Conservation (phyloP, 1,139 yeast genomes). For the Spathaspora sp. region DNA sequence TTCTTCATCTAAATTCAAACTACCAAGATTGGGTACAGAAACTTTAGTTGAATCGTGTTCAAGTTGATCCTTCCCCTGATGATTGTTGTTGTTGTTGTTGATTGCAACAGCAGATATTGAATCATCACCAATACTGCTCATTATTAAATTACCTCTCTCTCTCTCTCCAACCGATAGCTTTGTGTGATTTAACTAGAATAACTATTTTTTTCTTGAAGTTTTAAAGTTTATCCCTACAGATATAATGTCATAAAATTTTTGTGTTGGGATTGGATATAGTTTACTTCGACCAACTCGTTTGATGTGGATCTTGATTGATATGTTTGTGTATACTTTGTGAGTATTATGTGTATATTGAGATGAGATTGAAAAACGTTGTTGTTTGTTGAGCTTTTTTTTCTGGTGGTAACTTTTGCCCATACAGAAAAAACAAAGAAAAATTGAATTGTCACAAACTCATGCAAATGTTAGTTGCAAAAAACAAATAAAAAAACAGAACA, state of each 20-base stretch:
- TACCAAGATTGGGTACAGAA: slow-evolving; percentile 15
- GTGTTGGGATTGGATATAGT: neutral
- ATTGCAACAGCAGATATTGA: slow-evolving; percentile 5
- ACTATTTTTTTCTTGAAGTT: too few species aligned
- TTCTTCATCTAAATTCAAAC: slow-evolving; percentile 27
- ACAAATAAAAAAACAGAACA: too few species aligned
- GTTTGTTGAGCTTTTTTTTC: neutral
- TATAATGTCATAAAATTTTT: neutral
- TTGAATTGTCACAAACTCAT: neutral
- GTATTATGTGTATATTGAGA: neutral
- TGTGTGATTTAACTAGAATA: neutral
- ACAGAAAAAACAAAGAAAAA: neutral
- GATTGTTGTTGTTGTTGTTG: neutral
- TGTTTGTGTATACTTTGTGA: neutral
- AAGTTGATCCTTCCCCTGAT: neutral
- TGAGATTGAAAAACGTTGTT: slow-evolving; percentile 1
- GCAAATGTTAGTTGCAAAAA: neutral
- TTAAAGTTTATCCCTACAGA: too few species aligned
- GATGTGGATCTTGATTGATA: neutral
- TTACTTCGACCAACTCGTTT: neutral
- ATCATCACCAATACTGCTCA: slow-evolving; percentile 13
- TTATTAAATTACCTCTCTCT: slow-evolving; percentile 5
- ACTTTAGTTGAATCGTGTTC: neutral
- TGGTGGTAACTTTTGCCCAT: neutral
- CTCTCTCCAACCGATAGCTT: neutral